phyloP scores from a whole-genome alignment of 495 filamentous ascomycete species.

The Annulohypoxylon maeteangense region DNA sequence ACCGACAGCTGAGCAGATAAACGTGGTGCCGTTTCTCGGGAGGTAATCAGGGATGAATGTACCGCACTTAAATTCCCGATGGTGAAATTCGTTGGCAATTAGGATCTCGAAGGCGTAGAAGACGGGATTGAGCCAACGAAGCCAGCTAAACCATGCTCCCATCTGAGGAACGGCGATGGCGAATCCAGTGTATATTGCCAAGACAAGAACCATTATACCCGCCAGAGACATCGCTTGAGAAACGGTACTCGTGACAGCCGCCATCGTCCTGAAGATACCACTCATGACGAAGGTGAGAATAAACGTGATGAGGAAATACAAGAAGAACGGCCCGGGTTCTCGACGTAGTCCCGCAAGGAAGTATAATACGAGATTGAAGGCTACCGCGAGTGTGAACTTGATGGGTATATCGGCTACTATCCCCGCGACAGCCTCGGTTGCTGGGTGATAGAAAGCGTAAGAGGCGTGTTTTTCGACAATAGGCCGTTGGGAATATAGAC shows the following conservation, averaged over 20 bases:
- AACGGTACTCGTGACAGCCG: neutral
- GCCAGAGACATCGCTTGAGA: constrained; percentile 8
- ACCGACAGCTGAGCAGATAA: constrained; percentile 13
- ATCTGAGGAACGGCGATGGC: constrained; percentile 6
- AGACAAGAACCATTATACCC: neutral
- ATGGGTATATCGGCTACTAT: constrained; percentile 13
- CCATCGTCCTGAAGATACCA: constrained; percentile 1
- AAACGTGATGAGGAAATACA: neutral
- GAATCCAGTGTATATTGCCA: constrained; percentile 3
- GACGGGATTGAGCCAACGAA: constrained; percentile 10
- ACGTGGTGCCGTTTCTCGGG: neutral
- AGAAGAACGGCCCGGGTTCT: constrained; percentile 3
- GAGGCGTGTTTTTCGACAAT: constrained; percentile 14
- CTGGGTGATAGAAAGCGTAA: constrained; percentile 11
- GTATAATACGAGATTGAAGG: constrained; percentile 6
- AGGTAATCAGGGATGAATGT: neutral
- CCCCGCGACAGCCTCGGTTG: neutral
- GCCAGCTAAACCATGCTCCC: constrained; percentile 8
- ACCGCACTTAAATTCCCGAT: neutral
- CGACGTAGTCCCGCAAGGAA: neutral
- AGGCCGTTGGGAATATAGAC: constrained; percentile 12
- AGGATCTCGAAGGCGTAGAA: constrained; percentile 6
- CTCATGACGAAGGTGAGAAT: constrained; percentile 12
- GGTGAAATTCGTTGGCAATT: constrained; percentile 5
- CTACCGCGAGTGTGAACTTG: constrained; percentile 4